Percentiles rank a stretch among this genome's conserved stretches.
These are phyloP conservation scores for Phytopythium mirpurense DNA, from an alignment of 352 stramenopile species.

Conservation along the genomic window DNA sequence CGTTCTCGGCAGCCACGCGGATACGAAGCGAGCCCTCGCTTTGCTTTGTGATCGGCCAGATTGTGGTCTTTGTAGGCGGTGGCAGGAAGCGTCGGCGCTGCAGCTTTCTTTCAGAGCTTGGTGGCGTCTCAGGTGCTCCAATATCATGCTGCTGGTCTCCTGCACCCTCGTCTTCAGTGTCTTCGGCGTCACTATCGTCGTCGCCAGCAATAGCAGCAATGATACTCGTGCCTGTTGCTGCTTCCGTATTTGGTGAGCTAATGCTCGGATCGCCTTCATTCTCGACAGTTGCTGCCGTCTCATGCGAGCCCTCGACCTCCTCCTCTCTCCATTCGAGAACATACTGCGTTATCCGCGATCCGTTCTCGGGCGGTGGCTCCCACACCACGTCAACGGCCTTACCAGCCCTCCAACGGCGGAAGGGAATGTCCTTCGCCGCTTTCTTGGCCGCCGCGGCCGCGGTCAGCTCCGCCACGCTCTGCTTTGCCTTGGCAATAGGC, in stretches of 20 bases:
- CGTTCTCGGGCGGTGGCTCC: conserved; percentile 61
- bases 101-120: background rate
- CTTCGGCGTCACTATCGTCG: background rate
- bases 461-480: conserved; percentile 40
- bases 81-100: background rate
- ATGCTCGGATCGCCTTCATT: background rate
- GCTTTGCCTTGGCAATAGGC: conserved; percentile 1
- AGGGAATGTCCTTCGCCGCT: conserved; percentile 36
- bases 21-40: conserved; percentile 40
- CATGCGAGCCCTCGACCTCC: background rate
- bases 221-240: conserved; percentile 5
- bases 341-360: conserved; percentile 56
- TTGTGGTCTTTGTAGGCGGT: conserved; percentile 40
- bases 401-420: conserved; percentile 58
- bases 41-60: conserved; percentile 56
- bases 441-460: conserved; percentile 35
- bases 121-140: background rate
- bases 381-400: conserved; percentile 70
- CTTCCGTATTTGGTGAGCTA: background rate
- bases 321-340: conserved; percentile 68
- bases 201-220: conserved; percentile 10
- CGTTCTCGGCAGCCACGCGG: conserved; percentile 57
- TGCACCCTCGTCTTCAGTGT: background rate
- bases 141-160: background rate
- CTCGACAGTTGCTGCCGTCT: conserved; percentile 7